phyloP scores from a whole-genome alignment of 768 basidiomycete genomes.

The Lactarius trivialis region DNA sequence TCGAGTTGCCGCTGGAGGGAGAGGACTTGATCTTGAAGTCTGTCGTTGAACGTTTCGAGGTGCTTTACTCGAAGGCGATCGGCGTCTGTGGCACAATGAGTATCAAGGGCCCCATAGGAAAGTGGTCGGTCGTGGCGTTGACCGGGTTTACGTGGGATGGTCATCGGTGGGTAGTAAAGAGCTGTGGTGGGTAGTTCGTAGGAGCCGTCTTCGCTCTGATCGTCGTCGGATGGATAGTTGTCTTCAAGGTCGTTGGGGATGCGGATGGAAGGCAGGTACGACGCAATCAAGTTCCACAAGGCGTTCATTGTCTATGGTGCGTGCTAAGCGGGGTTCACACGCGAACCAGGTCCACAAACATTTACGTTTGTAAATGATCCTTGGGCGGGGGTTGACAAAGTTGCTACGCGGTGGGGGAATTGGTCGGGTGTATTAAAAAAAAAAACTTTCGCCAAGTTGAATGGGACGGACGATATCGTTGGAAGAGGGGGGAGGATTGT shows the following conservation, averaged over 20 bases:
- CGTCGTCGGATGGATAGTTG: slow-evolving; percentile 16
- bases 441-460: background rate
- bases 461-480: slow-evolving; percentile 10
- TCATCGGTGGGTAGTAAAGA: slow-evolving; percentile 5
- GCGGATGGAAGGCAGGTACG: slow-evolving; percentile 19
- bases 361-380: slow-evolving; percentile 9
- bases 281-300: slow-evolving; percentile 21
- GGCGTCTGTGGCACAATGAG: background rate
- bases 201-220: slow-evolving; percentile 10
- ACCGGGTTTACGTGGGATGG: slow-evolving; percentile 9
- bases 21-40: slow-evolving; percentile 21
- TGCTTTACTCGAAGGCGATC: slow-evolving; percentile 6
- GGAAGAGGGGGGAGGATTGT: slow-evolving; percentile 3
- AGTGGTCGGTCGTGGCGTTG: slow-evolving; percentile 20
- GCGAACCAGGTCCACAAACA: slow-evolving; percentile 11
- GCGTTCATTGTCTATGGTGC: slow-evolving; percentile 22
- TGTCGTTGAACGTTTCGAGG: slow-evolving; percentile 18
- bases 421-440: background rate
- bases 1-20: slow-evolving; percentile 22
- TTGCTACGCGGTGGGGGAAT: background rate
- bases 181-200: slow-evolving; percentile 21
- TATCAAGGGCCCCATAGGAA: background rate
- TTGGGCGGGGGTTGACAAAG: background rate
- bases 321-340: slow-evolving; percentile 17
- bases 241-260: slow-evolving; percentile 18